Evolutionary conservation across 164 flowering plant species (phyloP).

Genomic region (grape (Vitis vinifera)): ASM3070453v1 NC_081812.1:14794501-14795000

Average conservation of each 20-base stretch:
- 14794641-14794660: conserved; percentile 6
- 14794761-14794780: background rate
- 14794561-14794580: conserved; percentile 1
- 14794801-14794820: conserved; percentile 12
- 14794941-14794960: too few species aligned
- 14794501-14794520: conserved; percentile 4
- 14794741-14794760: too few species aligned
- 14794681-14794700: background rate
- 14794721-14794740: too few species aligned
- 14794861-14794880: conserved; percentile 17
- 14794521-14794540: background rate
- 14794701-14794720: too few species aligned
- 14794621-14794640: conserved; percentile 23
- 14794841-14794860: background rate
- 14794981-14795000: too few species aligned
- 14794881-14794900: conserved; percentile 2
- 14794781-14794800: conserved; percentile 6
- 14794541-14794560: background rate
- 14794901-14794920: background rate
- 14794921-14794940: background rate
- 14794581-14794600: conserved; percentile 1
- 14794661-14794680: background rate
- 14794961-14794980: too few species aligned
- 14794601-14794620: conserved; percentile 16
- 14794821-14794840: conserved; percentile 7